A percentile compares a stretch with the other conserved stretches of the same genome.
Evolutionary conservation across 352 stramenopile genomes (phyloP).

Genomic region (Phytophthora aleatoria): DNA sequence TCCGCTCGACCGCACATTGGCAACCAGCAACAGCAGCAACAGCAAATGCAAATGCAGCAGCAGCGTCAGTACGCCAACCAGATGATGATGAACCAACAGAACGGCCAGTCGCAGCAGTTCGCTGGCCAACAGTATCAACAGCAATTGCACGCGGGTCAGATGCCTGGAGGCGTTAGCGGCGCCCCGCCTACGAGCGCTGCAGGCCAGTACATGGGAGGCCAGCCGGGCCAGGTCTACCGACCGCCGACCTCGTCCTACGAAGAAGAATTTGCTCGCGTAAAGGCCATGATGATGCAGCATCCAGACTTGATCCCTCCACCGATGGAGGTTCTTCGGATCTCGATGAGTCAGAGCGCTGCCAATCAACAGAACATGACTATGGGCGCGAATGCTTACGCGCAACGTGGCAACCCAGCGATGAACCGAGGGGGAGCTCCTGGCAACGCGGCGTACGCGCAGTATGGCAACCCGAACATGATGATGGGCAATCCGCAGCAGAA

Average conservation of each 20-base stretch:
- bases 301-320: slow-evolving; percentile 85
- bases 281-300: slow-evolving; percentile 91
- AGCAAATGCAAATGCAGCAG: slow-evolving; percentile 44
- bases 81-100: slow-evolving; percentile 76
- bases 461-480: slow-evolving; percentile 78
- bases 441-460: slow-evolving; percentile 56
- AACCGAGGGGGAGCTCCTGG: slow-evolving; percentile 43
- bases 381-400: slow-evolving; percentile 65
- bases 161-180: slow-evolving; percentile 37
- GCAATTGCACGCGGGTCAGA: slow-evolving; percentile 59
- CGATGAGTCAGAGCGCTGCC: slow-evolving; percentile 70
- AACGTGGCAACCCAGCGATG: slow-evolving; percentile 63
- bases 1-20: slow-evolving; percentile 77
- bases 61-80: slow-evolving; percentile 67
- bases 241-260: slow-evolving; percentile 76
- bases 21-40: slow-evolving; percentile 45
- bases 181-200: slow-evolving; percentile 41
- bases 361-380: slow-evolving; percentile 68
- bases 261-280: slow-evolving; percentile 86
- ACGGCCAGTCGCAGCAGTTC: slow-evolving; percentile 45
- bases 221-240: slow-evolving; percentile 56
- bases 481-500: slow-evolving; percentile 41
- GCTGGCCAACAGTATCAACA: slow-evolving; percentile 46
- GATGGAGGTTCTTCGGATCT: slow-evolving; percentile 88
- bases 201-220: slow-evolving; percentile 66